Evolutionary conservation across 1,284 basidiomycete species (phyloP), one percentile per base, ranked within the genome.

Genomic region (Trichosporon asahii): DNA sequence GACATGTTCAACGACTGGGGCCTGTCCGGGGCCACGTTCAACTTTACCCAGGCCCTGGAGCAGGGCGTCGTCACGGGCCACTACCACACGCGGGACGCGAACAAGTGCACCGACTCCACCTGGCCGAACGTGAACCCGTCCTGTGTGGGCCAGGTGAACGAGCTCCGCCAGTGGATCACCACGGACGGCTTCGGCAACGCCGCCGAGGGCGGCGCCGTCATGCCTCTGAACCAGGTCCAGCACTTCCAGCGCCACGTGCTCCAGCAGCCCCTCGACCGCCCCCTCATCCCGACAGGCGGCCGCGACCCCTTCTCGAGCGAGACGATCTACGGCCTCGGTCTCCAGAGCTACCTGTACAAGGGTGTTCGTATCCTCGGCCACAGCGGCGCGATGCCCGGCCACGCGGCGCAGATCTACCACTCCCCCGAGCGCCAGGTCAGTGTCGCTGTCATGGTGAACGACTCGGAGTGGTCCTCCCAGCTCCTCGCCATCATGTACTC

Each of bases 1-100:
- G 23, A 66, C 2, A 74, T 84, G 61, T 75, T 80, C 33, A 70
- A 72, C 44, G 77, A 77, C 3, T 67, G 82, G 7, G 76, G 75
- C 0, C 75, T 84, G 79, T 65, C 14, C 2, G 37, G 64, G 2
- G 75, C 77, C 4, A 71, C 65, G 2, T 78, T 76, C 72, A 76
- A 77, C 64, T 35, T 66, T 14, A 72, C 65, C 0, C 7, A 23
- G 0, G 77, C 76, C 0, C 25, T 23, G 14, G 40, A 37, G 11
- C 72, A 65, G 8, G 75, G 73, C 44, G 18, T 31, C 23, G 29
- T 18, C 31, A 4, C 23, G 21, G 23, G 23, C 18, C 49, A 35
- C 61, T 37, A 72, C 37, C 27, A 55, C 57, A 49, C 60, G 66
- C 44, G 25, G 15, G 37, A 44, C 37, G 37, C 35, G 18, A 23